These are phyloP conservation scores for Penicillium waksmanii DNA, from an alignment of 495 filamentous ascomycete species.

Conservation along the genomic window DNA sequence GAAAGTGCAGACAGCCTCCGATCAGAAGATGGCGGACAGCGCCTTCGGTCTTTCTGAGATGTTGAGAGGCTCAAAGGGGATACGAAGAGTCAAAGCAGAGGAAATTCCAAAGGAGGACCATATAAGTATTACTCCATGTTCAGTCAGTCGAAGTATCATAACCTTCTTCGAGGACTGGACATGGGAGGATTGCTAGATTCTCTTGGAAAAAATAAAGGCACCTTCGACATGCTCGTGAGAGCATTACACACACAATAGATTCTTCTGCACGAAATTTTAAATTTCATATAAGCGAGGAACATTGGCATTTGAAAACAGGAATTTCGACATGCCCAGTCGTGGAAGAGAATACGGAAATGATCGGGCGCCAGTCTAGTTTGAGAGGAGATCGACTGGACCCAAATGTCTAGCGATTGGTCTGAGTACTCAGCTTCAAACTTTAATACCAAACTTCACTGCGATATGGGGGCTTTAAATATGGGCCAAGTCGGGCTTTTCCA, in stretches of 20 bases:
- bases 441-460: background rate
- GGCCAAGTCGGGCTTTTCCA: background rate
- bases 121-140: conserved; percentile 29
- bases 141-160: conserved; percentile 27
- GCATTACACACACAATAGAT: too few species aligned
- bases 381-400: too few species aligned
- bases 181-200: background rate
- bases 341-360: too few species aligned
- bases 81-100: conserved; percentile 43
- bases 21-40: conserved; percentile 44
- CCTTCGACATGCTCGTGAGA: background rate
- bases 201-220: background rate
- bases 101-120: conserved; percentile 35
- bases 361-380: too few species aligned
- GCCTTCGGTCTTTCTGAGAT: conserved; percentile 31
- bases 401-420: background rate
- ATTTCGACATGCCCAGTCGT: too few species aligned
- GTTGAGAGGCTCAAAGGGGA: conserved; percentile 13
- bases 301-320: too few species aligned
- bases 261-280: too few species aligned
- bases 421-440: background rate
- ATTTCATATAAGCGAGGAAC: too few species aligned
- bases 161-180: conserved; percentile 31
- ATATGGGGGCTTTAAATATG: background rate
- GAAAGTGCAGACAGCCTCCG: conserved; percentile 48